phyloP scores from a whole-genome alignment of 2,329 filamentous ascomycete genomes.

The Pseudogymnoascus sp. region DNA sequence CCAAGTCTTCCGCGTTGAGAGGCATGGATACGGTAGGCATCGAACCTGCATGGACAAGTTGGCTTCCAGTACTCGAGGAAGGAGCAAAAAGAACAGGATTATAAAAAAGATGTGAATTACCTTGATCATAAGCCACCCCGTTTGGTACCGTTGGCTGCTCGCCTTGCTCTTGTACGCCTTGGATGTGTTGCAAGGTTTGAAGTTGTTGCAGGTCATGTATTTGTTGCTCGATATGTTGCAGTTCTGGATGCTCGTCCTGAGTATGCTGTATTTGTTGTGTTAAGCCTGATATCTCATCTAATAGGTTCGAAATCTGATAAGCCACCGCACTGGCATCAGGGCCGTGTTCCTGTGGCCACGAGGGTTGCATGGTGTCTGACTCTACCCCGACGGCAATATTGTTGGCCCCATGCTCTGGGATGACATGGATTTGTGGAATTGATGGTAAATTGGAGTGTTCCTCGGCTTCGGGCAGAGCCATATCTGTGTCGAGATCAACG shows the following conservation, averaged over 20 bases:
- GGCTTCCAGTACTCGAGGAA: constrained; percentile 3
- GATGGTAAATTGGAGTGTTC: background rate
- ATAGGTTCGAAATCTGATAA: constrained; percentile 15
- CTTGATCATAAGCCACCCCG: constrained; percentile 17
- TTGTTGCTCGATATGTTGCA: background rate
- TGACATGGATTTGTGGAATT: background rate
- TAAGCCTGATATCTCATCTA: constrained; percentile 22
- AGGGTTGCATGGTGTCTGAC: background rate
- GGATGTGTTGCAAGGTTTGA: background rate
- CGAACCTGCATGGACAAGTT: constrained; percentile 11
- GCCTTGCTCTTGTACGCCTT: constrained; percentile 21
- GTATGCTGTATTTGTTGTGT: constrained; percentile 25
- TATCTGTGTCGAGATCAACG: background rate
- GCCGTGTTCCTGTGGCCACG: background rate
- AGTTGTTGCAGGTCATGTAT: background rate
- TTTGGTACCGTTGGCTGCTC: constrained; percentile 17
- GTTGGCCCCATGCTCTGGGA: background rate
- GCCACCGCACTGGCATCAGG: background rate
- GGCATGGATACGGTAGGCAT: constrained; percentile 9
- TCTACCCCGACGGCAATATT: background rate
- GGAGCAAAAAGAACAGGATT: constrained; percentile 6
- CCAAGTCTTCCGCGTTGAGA: background rate
- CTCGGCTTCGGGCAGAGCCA: background rate
- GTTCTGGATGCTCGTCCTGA: constrained; percentile 13
- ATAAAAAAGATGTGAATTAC: constrained; percentile 24